Evolutionary conservation across 306 rosid species (phyloP), one percentile per base, ranked within the genome.

Genomic region (Luffa acutangula): DNA sequence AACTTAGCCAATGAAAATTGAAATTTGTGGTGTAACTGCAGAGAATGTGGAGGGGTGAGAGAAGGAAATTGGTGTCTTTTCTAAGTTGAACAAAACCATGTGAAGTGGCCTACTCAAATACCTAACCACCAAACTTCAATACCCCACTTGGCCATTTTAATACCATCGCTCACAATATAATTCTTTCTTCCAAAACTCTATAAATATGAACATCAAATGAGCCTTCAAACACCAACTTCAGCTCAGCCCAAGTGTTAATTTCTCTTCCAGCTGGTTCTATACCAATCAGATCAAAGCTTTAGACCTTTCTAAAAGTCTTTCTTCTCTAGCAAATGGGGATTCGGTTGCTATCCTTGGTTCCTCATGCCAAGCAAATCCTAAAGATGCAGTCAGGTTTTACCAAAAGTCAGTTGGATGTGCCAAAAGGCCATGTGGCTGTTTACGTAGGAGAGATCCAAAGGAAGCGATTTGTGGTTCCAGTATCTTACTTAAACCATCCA

Each of bases 401-500:
- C 59, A 48, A 48, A 72, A 14, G 3, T 7, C 77, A 72, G 13
- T 12, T 31, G 59, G 77, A 72, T 31, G 77, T 72, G 11, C 77
- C 77, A 48, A 75, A 53, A 53, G 79, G 79, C 5, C 79, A 75
- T 53, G 65, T 75, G 9, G 79, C 62, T 17, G 49, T 75, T 75
- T 75, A 75, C 1, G 65, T 75, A 3, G 65, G 79, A 75, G 79
- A 75, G 65, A 75, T 54, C 51, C 79, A 75, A 75, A 75, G 79
- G n/a, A 75, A 48, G 59, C 59, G 79, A 18, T 75, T 75, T 3
- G 36, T 75, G 49, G 79, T 75, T 75, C 79, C 79, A 0, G 54
- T 86, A 4, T 86, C 89, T 48, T 57, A 78, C 67, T 60, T 88
- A 75, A 53, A 75, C 51, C 79, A 75, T 75, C 79, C 79, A 4